Percentiles rank a stretch among this genome's conserved stretches.
phyloP scores from a whole-genome alignment of 1,284 basidiomycete genomes.

The Rhodotorula sp. region DNA sequence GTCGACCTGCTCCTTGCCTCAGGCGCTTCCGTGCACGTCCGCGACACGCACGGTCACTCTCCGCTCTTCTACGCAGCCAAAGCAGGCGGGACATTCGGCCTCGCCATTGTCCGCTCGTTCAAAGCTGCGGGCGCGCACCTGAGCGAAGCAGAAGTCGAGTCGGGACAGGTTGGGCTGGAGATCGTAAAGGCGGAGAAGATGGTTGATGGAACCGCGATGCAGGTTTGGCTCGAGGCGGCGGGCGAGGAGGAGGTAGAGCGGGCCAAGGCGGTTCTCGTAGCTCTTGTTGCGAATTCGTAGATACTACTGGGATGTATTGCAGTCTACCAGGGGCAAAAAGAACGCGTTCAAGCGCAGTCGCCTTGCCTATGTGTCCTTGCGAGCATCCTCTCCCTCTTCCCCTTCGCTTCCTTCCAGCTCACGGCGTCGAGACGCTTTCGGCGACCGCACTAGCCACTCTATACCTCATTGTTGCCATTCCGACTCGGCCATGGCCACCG shows the following conservation, averaged over 20 bases:
- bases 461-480: too few species aligned
- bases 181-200: slow-evolving; percentile 25
- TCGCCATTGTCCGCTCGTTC: slow-evolving; percentile 60
- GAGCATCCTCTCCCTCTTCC: too few species aligned
- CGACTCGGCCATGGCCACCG: too few species aligned
- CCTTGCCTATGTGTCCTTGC: too few species aligned
- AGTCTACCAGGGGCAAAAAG: too few species aligned
- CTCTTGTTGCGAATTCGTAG: not conserved
- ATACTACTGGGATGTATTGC: too few species aligned
- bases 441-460: too few species aligned
- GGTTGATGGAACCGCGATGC: not conserved
- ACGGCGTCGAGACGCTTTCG: too few species aligned
- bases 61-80: slow-evolving; percentile 55
- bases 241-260: slow-evolving; percentile 14
- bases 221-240: slow-evolving; percentile 24
- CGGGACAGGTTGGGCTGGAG: slow-evolving; percentile 52
- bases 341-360: too few species aligned
- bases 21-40: slow-evolving; percentile 81
- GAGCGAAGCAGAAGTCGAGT: slow-evolving; percentile 63
- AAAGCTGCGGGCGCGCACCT: slow-evolving; percentile 71
- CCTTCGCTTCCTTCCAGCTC: too few species aligned
- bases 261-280: slow-evolving; percentile 14
- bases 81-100: slow-evolving; percentile 41
- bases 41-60: slow-evolving; percentile 75
- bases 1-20: slow-evolving; percentile 65